Conservation (phyloP, 202 grass and related monocot species). For the Schoenoplectus tabernaemontani region DNA sequence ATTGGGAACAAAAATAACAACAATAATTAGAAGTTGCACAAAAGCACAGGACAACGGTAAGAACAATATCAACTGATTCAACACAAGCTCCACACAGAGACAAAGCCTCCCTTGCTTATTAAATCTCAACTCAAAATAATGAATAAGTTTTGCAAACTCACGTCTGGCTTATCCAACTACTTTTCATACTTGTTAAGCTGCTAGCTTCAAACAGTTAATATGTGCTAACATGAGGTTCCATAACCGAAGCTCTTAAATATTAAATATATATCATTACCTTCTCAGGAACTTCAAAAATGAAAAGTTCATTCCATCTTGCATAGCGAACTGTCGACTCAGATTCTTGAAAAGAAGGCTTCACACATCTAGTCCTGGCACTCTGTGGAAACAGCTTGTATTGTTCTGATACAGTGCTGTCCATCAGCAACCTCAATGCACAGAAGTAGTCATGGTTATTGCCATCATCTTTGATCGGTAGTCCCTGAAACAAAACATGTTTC, state of each 20-base stretch:
- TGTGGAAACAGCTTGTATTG: conserved; percentile 93
- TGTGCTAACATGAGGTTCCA: neutral
- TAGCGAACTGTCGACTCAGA: conserved; percentile 26
- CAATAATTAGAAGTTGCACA: neutral
- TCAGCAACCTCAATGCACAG: conserved; percentile 84
- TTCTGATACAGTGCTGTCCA: conserved; percentile 69
- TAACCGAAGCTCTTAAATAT: conserved; percentile 7
- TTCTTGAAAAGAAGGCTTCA: conserved; percentile 48
- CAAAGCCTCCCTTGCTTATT: neutral
- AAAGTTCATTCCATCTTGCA: conserved; percentile 97
- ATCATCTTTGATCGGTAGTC: conserved; percentile 78
- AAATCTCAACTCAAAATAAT: neutral
- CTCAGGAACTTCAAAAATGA: conserved; percentile 99
- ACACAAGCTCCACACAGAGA: neutral
- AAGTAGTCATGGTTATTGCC: conserved; percentile 90
- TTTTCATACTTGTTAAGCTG: neutral
- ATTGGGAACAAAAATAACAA: neutral
- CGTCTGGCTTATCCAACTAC: neutral
- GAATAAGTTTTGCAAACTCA: neutral
- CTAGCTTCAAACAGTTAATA: neutral
- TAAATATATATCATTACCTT: conserved; percentile 36
- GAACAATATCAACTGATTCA: neutral
- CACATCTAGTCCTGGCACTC: conserved; percentile 96
- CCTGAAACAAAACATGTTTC: conserved; percentile 37
- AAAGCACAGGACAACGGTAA: too few species aligned